Evolutionary conservation across 2,329 filamentous ascomycete genomes (phyloP).

Genomic region (Ophidiomyces ophidiicola): DNA sequence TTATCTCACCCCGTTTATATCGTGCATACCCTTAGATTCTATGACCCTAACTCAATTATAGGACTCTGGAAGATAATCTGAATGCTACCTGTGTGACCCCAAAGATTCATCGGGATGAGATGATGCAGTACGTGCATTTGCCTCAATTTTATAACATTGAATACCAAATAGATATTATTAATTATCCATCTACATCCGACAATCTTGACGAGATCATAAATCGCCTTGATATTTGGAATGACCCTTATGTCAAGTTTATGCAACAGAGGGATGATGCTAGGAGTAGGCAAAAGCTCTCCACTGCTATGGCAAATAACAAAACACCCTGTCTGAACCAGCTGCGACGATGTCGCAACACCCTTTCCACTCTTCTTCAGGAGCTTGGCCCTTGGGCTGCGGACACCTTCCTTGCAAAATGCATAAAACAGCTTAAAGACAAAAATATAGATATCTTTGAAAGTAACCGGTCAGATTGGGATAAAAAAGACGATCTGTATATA

Average conservation of each 20-base stretch:
- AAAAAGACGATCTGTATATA: slow-evolving; percentile 47
- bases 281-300: slow-evolving; percentile 18
- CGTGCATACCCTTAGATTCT: too few species aligned
- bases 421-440: slow-evolving; percentile 27
- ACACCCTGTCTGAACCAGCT: slow-evolving; percentile 43
- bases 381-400: slow-evolving; percentile 60
- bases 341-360: slow-evolving; percentile 41
- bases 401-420: slow-evolving; percentile 46
- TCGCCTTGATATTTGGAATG: slow-evolving; percentile 44
- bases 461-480: slow-evolving; percentile 33
- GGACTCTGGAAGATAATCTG: slow-evolving; percentile 54
- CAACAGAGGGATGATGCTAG: slow-evolving; percentile 26
- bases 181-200: slow-evolving; percentile 18
- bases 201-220: slow-evolving; percentile 22
- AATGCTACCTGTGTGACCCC: slow-evolving; percentile 59
- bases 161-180: slow-evolving; percentile 16
- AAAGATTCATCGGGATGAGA: slow-evolving; percentile 53
- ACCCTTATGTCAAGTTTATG: slow-evolving; percentile 48
- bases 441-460: slow-evolving; percentile 18
- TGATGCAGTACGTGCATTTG: slow-evolving; percentile 55
- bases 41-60: slow-evolving; percentile 16
- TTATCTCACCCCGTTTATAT: not conserved
- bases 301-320: slow-evolving; percentile 22
- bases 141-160: slow-evolving; percentile 43
- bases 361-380: slow-evolving; percentile 41